Percentiles rank a stretch among this genome's conserved stretches.
These are phyloP conservation scores for Sequoiadendron giganteum DNA, from an alignment of 75 land plant species.

Conservation along the genomic window DNA sequence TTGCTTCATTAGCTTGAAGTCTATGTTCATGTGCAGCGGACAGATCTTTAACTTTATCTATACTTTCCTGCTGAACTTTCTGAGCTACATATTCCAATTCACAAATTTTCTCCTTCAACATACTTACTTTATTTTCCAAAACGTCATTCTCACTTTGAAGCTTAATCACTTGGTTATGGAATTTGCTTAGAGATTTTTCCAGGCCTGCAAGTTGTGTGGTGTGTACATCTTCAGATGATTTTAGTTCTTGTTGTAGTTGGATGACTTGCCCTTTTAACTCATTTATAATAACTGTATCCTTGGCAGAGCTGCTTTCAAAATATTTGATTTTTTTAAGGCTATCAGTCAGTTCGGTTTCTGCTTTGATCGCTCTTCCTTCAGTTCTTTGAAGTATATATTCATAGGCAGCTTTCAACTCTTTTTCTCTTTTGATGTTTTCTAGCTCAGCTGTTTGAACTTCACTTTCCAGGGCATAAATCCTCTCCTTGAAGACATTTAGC, in stretches of 20 bases:
- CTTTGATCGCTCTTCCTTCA: background rate
- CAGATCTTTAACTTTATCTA: background rate
- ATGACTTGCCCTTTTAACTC: background rate
- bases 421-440: background rate
- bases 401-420: background rate
- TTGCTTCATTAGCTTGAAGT: background rate
- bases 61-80: background rate
- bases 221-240: background rate
- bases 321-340: background rate
- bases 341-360: background rate
- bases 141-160: background rate
- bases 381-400: background rate
- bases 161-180: background rate
- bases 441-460: background rate
- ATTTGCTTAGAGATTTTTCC: background rate
- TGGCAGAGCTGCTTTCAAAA: background rate
- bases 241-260: background rate
- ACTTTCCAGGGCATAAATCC: background rate
- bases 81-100: background rate
- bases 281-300: background rate
- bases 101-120: background rate
- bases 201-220: background rate
- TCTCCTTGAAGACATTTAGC: constrained; percentile 15
- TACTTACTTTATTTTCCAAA: background rate
- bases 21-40: background rate